Base-by-base conservation (phyloP, 257 asterid species). In the Anisodus tanguticus region DNA sequence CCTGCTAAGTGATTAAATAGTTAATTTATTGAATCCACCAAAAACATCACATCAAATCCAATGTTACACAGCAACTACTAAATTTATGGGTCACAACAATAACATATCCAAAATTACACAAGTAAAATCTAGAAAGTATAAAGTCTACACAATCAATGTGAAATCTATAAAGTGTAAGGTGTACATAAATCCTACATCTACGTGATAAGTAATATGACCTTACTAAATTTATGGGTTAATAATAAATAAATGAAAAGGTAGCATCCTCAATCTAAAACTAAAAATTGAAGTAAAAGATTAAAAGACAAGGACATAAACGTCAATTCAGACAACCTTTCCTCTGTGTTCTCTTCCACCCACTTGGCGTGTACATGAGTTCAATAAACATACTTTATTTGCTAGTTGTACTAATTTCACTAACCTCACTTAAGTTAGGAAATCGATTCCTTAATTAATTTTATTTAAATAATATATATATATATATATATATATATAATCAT, bases 41-140 rank as follows among this genome's bases (percentile, higher is more conserved):
- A 74, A 51, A 76, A 76, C 11, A 51, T 76, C 81, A 76, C 81
- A 51, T 76, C 81, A 74, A 49, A 8, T 76, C 63, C 35, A 49
- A 74, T 51, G 62, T 11, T 51, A 26, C 62, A 74, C 15, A 63
- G 9, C 8, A 70, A 16, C 55, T 6, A 49, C n/a, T 53, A 53
- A 15, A 16, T 19, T 3, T 31, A 31, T 1, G 15, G 57, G 9
- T 49, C 3, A 1, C 15, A 13, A 51, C 35, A 31, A 31, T 31
- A 31, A 31, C 2, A 31, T 31, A 31, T 31, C 26, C 26, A 22
- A 22, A 22, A 22, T 22, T 22, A 22, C 26, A 22, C 26, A 22
- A 22, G 0, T 22, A 22, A 22, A 22, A 22, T 22, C 26, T 22
- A 22, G 26, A 0, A 22, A 22, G 26, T 22, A 22, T 22, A 22